Percentiles rank a stretch among this genome's conserved stretches.
Evolutionary conservation across 208 protist species (phyloP).

Genomic region (Trypanosoma avium): DNA sequence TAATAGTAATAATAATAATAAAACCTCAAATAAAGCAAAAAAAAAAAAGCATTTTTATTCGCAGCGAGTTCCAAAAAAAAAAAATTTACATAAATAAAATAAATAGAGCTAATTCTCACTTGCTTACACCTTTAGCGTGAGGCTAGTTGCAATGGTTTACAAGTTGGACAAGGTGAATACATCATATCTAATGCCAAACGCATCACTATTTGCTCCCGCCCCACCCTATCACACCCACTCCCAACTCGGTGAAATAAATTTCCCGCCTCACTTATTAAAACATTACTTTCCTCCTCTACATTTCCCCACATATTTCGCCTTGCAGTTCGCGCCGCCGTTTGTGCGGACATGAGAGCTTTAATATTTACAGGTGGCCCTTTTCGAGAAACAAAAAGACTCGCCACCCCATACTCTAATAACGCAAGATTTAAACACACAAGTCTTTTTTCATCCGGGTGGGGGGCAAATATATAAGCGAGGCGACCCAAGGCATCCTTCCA

Average conservation of each 20-base stretch:
- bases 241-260: constrained; percentile 45
- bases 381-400: no score
- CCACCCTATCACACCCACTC: constrained; percentile 27
- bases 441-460: no score
- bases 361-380: no score
- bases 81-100: background rate
- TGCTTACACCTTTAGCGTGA: background rate
- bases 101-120: constrained; percentile 3
- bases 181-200: constrained; percentile 41
- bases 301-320: constrained; percentile 48
- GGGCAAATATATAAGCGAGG: no score
- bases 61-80: background rate
- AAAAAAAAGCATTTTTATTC: background rate
- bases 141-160: constrained; percentile 48
- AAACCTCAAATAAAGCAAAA: background rate
- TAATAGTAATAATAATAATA: background rate
- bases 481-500: no score
- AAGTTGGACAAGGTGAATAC: constrained; percentile 47
- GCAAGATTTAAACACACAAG: no score
- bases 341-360: constrained; percentile 29
- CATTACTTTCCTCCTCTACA: constrained; percentile 29
- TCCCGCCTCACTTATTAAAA: constrained; percentile 41
- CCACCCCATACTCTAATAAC: no score
- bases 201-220: constrained; percentile 13
- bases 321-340: background rate